Base-by-base conservation (phyloP, 208 protist species). In the Phytomonas sp. region DNA sequence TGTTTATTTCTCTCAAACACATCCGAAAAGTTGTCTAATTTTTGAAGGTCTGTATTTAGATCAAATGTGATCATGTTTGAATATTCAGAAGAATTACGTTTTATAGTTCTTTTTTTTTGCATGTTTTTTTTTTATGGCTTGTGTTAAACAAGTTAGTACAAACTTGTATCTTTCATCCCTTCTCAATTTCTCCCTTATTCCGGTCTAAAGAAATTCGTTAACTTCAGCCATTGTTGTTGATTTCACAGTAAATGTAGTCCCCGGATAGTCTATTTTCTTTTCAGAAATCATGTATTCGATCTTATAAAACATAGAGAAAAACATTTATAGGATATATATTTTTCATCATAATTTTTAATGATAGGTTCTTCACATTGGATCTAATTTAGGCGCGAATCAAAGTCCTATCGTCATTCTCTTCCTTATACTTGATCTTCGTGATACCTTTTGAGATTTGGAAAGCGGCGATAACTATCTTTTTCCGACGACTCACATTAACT, bases 51-150 rank as follows among this genome's bases (percentile, higher is more conserved):
- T 1, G 9, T 62, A 20, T 71, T 28, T 46, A 6, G 6, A 31
- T 0, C 37, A 23, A 62, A 64, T 34, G 37, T 11, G 13, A 43
- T 64, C 26, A 9, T 40, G 33, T 61, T 30, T 26, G 61, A 33
- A 13, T 70, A 6, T 46, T 46, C 2, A 8, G 2, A 17, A 17
- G 7, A 46, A 17, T 8, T 20, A 46, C 15, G 40, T 46, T 28
- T 62, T 28, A 30, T 70, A 11, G 13, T 72, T 68, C 62, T 13
- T 9, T 70, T 66, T 66, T 34, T 64, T 70, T 63, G 23, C 60
- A 43, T 70, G n/a, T 53, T 36, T 60, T 53, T 29, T 37, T 66
- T 53, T 70, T 67, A 65, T 33, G 60, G 62, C 26, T 46, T 8
- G 1, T 63, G 13, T 8, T 63, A 23, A 63, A 17, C 15, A 63